Base-by-base conservation (phyloP, 768 basidiomycete species). In the Mycena olivaceomarginata region DNA sequence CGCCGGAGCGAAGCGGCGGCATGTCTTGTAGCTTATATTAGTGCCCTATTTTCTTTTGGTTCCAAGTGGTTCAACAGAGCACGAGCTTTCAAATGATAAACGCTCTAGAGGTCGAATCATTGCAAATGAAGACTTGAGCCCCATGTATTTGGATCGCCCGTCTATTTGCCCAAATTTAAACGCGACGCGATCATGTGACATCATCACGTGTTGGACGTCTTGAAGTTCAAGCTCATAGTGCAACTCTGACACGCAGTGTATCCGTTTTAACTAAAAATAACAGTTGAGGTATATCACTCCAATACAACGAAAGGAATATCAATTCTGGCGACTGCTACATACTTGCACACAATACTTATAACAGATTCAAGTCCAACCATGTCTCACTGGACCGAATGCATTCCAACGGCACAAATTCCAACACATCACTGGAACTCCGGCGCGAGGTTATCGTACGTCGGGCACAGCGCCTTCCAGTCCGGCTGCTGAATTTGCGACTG, bases 401-500 rank as follows among this genome's bases (percentile, higher is more conserved):
- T 39, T 22, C 40, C 59, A 15, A 16, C 31, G 59, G 15, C 37
- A 18, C n/a, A 57, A 57, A 9, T 18, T 25, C 22, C 56, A 57
- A 25, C 25, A 8, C 62, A 10, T 81, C 72, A 85, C 80, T 85
- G 84, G 65, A 82, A 76, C 41, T 85, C 83, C 10, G 83, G 81
- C 3, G 68, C 71, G 20, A 85, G 74, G 3, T 67, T 77, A 40
- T 85, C 79, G 70, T 85, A 85, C 0, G 62, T 71, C 2, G 84
- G 84, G 68, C 84, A 85, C 40, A 85, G 79, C 16, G 78, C 77
- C 75, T 75, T 77, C 85, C 85, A 86, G 43, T 85, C 83, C 18
- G 84, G 82, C 18, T 81, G 79, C n/a, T 75, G 77, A 48, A 85
- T 85, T 68, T 85, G 85, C 25, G 83, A 79, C 60, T 86, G 84